Conservation (phyloP, 2,329 filamentous ascomycete genomes). For the Curvularia sp. region DNA sequence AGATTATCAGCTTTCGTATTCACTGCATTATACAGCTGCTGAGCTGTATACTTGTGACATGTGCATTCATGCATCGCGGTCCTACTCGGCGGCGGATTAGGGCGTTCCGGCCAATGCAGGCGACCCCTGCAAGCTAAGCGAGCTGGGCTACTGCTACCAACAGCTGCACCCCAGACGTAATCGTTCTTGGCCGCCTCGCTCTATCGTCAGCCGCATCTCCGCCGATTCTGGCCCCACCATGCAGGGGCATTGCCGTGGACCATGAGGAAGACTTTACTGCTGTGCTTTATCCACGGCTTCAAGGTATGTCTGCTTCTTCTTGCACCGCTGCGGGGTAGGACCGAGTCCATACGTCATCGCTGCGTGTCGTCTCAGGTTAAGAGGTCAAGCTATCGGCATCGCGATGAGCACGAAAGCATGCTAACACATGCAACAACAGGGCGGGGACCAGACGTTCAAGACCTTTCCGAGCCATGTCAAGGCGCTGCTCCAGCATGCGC, state of each 20-base stretch:
- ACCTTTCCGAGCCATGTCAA: slow-evolving; percentile 76
- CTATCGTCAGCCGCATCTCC: slow-evolving; percentile 11
- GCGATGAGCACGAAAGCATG: slow-evolving; percentile 1
- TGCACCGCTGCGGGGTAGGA: background rate
- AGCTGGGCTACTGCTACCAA: slow-evolving; percentile 1
- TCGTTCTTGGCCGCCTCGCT: slow-evolving; percentile 13
- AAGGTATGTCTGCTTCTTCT: slow-evolving; percentile 61
- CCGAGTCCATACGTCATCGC: slow-evolving; percentile 10
- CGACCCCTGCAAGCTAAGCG: slow-evolving; percentile 23
- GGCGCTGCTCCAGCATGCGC: slow-evolving; percentile 66
- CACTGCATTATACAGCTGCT: background rate
- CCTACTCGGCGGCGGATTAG: background rate
- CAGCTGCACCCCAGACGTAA: slow-evolving; percentile 37
- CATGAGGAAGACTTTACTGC: slow-evolving; percentile 79
- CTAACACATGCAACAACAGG: slow-evolving; percentile 58
- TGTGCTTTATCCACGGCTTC: slow-evolving; percentile 90
- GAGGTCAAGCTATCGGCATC: background rate
- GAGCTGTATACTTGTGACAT: background rate
- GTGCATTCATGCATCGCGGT: slow-evolving; percentile 5
- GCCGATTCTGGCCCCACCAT: slow-evolving; percentile 30
- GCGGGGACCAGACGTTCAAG: slow-evolving; percentile 79
- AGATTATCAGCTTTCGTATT: background rate
- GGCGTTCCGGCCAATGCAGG: slow-evolving; percentile 4
- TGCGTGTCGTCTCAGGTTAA: slow-evolving; percentile 4
- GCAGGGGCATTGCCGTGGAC: slow-evolving; percentile 50